These are phyloP conservation scores for Hymenoscyphus scutula DNA, from an alignment of 2,329 filamentous ascomycete species.

Conservation along the genomic window DNA sequence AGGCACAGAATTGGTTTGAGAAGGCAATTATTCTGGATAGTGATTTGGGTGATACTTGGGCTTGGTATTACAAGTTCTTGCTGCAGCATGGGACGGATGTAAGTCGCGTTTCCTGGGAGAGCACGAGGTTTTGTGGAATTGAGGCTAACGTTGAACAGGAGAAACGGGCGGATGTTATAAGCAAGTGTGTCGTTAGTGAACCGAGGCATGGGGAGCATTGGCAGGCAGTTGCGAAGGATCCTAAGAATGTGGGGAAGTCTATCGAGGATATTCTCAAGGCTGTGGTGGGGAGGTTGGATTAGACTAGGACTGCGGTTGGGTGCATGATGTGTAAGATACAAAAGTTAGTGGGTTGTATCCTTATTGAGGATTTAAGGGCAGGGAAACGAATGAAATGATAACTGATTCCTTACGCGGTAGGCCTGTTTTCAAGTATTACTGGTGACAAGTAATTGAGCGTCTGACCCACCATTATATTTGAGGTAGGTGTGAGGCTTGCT, in stretches of 20 bases:
- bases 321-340: constrained; percentile 15
- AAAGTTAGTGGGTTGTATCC: not conserved
- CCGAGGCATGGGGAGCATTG: constrained; percentile 91
- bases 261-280: constrained; percentile 80
- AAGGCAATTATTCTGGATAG: constrained; percentile 87
- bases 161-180: constrained; percentile 81
- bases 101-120: constrained; percentile 28
- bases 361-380: not conserved
- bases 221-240: constrained; percentile 83
- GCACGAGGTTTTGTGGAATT: constrained; percentile 9
- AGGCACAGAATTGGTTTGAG: constrained; percentile 96
- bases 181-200: constrained; percentile 78
- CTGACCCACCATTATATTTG: not conserved
- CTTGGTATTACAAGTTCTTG: constrained; percentile 96
- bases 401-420: not conserved
- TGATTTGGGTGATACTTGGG: constrained; percentile 91
- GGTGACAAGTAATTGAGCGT: not conserved
- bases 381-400: not conserved
- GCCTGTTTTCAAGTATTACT: not conserved
- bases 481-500: not conserved
- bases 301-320: not conserved
- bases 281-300: constrained; percentile 55
- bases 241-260: constrained; percentile 70
- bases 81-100: constrained; percentile 83
- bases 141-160: constrained; percentile 49